Evolutionary conservation across 1,139 yeast genomes (phyloP), one percentile per base, ranked within the genome.

Genomic region (Diutina sp.): DNA sequence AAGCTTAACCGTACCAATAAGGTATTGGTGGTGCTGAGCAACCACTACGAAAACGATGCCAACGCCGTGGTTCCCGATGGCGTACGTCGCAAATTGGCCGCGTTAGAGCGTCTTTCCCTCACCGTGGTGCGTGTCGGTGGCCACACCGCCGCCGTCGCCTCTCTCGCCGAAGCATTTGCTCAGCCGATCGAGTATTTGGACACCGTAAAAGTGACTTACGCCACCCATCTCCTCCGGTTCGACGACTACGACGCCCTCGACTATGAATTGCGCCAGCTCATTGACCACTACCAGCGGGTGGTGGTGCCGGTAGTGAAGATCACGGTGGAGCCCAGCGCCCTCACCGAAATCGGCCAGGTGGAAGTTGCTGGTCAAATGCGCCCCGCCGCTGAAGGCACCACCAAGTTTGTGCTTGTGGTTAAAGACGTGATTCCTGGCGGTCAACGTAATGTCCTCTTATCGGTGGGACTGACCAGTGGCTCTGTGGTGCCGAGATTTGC

Each of bases 141-240:
- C 29, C 44, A 50, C n/a, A 28, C 6, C 6, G 35, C 14, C 5
- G 18, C 53, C 32, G 41, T 50, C 11, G 11, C 25, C 29, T 28
- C 41, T 1, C 18, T 50, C 16, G 41, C 28, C 6, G 18, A 16
- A 11, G 53, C 45, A 1, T 30, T 50, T 7, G 44, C 25, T 11
- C 53, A 50, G 18, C 53, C 53, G 6, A 50, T 50, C 32, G 53
- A 50, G 44, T 50, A 28, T 18, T 14, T 30, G 44, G 53, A 50
- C 18, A 11, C 41, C 29, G 44, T 50, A 3, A n/a, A 21, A 12
- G 53, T 50, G 28, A 30, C 25, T 2, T 32, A 32, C 12, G 53
- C 29, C 16, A 9, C n/a, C 4, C 53, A 50, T 16, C 11, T 50
- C 14, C 29, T 50, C 16, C 53, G 53, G 12, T 50, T 50, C 11